Base-by-base conservation (phyloP, 805 yeast species). In the Wickerhamiella nectarea region DNA sequence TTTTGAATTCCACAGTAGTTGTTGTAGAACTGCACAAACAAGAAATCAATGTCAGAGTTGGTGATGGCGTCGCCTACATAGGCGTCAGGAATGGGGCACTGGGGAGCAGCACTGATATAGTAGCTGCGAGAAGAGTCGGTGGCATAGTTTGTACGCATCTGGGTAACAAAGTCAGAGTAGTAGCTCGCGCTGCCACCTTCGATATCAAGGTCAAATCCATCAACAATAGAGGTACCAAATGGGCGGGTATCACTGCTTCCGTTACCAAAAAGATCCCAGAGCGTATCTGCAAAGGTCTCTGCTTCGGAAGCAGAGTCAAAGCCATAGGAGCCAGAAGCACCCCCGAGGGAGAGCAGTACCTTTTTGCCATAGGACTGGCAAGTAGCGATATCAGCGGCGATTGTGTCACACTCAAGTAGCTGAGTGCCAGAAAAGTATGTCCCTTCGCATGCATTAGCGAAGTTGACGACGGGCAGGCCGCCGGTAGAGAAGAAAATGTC, bases 291-390 rank as follows among this genome's bases (percentile, higher is more conserved):
- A 57, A 72, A 73, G 2, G 52, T 62, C 46, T 60, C 65, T 15
- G 75, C 83, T 41, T 66, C 67, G 0, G 61, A 36, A 42, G 70
- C 74, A 15, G 62, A 53, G 3, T 56, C 35, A 50, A 75, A 73
- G 0, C 78, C 77, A 51, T 74, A 74, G 10, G 62, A 46, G 6
- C 76, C 75, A n/a, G 63, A 47, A 9, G 72, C 71, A 46, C 78
- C 78, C 11, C 66, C 67, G 9, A 85, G 57, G 0, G 94, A 84
- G 7, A 85, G 63, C 38, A 85, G 55, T 5, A 85, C 76, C 51
- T 75, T 77, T 52, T 80, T 81, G 35, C 93, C 94, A 18, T 64
- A 53, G 2, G 63, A 51, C 62, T 85, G 95, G 63, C 95, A 85
- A 3, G 76, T 70, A 45, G 66, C 55, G 50, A 85, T 84, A 53